phyloP scores from a whole-genome alignment of 805 yeast genomes.

The Teunomyces pallodes region DNA sequence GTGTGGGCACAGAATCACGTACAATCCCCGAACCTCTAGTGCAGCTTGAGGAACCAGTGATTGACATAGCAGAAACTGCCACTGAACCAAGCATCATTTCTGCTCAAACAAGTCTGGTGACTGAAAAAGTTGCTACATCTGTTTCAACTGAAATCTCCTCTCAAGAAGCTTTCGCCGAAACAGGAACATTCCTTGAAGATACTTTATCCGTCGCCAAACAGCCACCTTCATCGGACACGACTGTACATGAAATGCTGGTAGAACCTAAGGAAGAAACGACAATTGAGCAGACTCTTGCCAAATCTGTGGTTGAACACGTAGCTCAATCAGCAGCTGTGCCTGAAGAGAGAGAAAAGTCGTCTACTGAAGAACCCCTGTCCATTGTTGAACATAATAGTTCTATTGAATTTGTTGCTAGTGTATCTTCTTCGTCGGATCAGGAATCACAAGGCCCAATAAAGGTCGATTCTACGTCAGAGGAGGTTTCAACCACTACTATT shows the following conservation, averaged over 20 bases:
- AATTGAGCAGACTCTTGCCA: neutral
- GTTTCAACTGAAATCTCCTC: neutral
- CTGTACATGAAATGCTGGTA: neutral
- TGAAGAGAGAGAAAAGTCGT: neutral
- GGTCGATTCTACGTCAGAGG: too few relatives aligned
- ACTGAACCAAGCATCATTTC: neutral
- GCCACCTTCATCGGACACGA: too few relatives aligned
- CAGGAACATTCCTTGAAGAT: too few relatives aligned
- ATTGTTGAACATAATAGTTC: neutral
- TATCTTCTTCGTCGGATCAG: too few relatives aligned
- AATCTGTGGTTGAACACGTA: conserved; percentile 5
- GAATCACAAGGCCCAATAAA: too few relatives aligned
- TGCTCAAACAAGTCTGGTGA: neutral
- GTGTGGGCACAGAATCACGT: conserved; percentile 3
- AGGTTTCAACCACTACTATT: too few relatives aligned
- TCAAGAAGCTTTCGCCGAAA: too few relatives aligned
- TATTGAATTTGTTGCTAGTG: too few relatives aligned
- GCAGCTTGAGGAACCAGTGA: neutral
- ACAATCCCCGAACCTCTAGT: neutral
- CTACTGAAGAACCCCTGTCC: neutral
- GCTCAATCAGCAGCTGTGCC: conserved; percentile 3
- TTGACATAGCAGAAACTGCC: neutral
- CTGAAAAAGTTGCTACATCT: neutral
- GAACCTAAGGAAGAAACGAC: neutral
- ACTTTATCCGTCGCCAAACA: too few relatives aligned